These are phyloP conservation scores for Neonectria sp. DNA, from an alignment of 2,329 filamentous ascomycete genomes.

Conservation along the genomic window DNA sequence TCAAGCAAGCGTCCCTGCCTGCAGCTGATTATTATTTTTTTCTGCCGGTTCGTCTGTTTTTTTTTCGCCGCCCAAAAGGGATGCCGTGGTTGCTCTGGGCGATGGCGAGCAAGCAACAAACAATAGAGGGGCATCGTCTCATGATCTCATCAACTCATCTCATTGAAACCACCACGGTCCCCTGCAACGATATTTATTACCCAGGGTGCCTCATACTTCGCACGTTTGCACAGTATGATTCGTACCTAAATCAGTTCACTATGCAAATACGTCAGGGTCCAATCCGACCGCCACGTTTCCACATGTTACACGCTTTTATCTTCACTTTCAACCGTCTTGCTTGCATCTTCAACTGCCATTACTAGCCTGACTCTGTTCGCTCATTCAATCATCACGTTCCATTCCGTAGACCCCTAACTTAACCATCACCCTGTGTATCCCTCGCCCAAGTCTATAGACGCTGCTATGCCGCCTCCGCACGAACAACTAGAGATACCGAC, in stretches of 20 bases:
- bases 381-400: neutral
- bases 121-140: conserved; percentile 21
- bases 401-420: neutral
- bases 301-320: neutral
- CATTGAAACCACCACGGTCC: conserved; percentile 4
- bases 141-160: conserved; percentile 13
- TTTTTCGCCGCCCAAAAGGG: conserved; percentile 13
- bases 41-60: conserved; percentile 1
- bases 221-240: neutral
- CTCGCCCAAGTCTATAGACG: conserved; percentile 28
- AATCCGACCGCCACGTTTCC: conserved; percentile 2
- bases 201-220: neutral
- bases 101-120: conserved; percentile 19
- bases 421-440: too few species aligned
- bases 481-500: neutral
- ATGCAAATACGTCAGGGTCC: neutral
- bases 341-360: neutral
- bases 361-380: neutral
- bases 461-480: conserved; percentile 4
- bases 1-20: neutral
- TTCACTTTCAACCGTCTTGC: neutral
- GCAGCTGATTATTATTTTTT: conserved; percentile 16
- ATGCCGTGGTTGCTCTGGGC: conserved; percentile 25
- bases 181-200: neutral
- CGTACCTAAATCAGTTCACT: neutral